A percentile compares a stretch with the other conserved stretches of the same genome.
phyloP scores from a whole-genome alignment of 345 rosid genomes.

The Clausena lansium region DNA sequence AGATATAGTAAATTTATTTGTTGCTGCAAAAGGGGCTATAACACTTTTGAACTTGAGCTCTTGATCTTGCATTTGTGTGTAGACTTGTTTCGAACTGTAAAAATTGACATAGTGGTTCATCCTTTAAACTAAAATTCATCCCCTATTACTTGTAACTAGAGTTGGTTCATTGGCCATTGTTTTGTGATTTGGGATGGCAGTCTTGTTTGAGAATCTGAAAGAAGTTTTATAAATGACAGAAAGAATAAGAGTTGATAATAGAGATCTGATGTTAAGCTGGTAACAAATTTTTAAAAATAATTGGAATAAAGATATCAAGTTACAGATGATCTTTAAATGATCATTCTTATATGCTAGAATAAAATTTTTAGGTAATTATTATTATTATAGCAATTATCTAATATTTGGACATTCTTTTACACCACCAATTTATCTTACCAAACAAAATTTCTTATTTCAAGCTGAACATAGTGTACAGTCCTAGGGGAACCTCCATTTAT shows the following conservation, averaged over 20 bases:
- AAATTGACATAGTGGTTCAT: not conserved
- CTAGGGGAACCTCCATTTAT: not conserved
- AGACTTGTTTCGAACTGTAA: not conserved
- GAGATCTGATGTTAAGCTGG: not conserved
- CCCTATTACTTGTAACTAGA: not conserved
- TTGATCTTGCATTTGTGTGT: not conserved
- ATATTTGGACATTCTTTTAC: not conserved
- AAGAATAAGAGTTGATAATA: not conserved
- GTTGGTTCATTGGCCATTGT: not conserved
- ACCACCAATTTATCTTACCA: not conserved
- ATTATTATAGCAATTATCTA: not conserved
- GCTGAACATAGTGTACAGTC: not conserved
- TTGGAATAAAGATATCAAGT: not conserved
- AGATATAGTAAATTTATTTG: not conserved
- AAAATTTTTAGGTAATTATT: not conserved
- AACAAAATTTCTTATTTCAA: not conserved
- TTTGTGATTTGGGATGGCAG: not conserved
- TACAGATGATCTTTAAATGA: not conserved
- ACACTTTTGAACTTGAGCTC: not conserved
- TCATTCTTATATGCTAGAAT: not conserved
- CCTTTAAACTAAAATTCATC: not conserved
- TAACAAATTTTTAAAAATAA: conserved; percentile 1
- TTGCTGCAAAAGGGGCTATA: not conserved
- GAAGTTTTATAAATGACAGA: not conserved
- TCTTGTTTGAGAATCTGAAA: not conserved